phyloP scores from a whole-genome alignment of 2,329 filamentous ascomycete species.

The Fusarium robinianum region DNA sequence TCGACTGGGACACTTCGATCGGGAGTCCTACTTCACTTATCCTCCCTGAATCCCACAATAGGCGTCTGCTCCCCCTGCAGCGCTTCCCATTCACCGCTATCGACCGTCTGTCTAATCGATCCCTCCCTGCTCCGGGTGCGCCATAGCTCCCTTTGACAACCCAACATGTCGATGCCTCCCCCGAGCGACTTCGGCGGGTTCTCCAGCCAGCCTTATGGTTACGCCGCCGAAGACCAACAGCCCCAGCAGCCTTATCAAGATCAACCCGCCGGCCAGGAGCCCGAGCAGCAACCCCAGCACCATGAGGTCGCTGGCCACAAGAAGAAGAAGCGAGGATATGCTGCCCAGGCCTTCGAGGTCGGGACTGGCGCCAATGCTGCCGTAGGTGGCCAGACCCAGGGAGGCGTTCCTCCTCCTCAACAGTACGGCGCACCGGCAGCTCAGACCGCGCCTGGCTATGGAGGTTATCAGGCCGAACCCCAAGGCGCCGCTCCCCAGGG shows the following conservation, averaged over 20 bases:
- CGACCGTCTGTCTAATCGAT: constrained; percentile 22
- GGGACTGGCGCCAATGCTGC: constrained; percentile 81
- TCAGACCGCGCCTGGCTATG: constrained; percentile 56
- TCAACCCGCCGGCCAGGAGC: constrained; percentile 37
- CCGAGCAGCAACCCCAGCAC: constrained; percentile 32
- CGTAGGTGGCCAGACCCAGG: constrained; percentile 52
- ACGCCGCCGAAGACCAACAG: constrained; percentile 47
- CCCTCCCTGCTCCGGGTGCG: constrained; percentile 30
- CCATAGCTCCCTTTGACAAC: constrained; percentile 35
- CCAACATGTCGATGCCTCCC: constrained; percentile 62
- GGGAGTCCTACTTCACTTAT: constrained; percentile 19
- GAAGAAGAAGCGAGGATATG: constrained; percentile 95
- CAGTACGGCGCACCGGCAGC: constrained; percentile 53
- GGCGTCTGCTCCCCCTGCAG: constrained; percentile 17
- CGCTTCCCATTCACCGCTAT: constrained; percentile 7
- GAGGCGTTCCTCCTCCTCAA: constrained; percentile 43
- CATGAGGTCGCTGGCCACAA: constrained; percentile 51
- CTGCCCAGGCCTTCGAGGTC: constrained; percentile 92
- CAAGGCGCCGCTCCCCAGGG: constrained; percentile 45
- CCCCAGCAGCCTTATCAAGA: constrained; percentile 47
- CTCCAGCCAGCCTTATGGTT: constrained; percentile 47
- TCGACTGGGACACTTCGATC: constrained; percentile 32
- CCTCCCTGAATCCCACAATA: background rate
- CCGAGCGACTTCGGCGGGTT: constrained; percentile 50
- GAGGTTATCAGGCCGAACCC: constrained; percentile 60